Conservation (phyloP, 768 basidiomycete species). For the Crucibulum laeve region DNA sequence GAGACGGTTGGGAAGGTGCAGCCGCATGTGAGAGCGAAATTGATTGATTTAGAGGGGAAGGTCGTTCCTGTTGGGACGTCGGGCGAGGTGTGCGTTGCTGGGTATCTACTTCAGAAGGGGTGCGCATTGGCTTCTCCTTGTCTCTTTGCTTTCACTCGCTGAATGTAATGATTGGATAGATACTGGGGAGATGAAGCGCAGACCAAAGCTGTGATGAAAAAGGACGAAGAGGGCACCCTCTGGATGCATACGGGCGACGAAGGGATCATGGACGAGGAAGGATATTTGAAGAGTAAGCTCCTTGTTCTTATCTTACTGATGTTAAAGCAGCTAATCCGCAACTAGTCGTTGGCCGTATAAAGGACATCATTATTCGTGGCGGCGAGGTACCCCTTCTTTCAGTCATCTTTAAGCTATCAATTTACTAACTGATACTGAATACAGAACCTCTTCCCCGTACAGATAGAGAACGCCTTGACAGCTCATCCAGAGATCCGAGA, state of each 20-base stretch:
- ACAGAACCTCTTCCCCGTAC: slow-evolving; percentile 81
- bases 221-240: slow-evolving; percentile 46
- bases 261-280: slow-evolving; percentile 76
- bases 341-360: not conserved
- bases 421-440: not conserved
- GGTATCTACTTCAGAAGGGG: slow-evolving; percentile 82
- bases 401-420: not conserved
- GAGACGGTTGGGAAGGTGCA: slow-evolving; percentile 78
- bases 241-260: slow-evolving; percentile 90
- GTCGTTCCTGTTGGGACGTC: slow-evolving; percentile 69
- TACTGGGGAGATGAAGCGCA: slow-evolving; percentile 77
- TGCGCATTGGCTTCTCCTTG: slow-evolving; percentile 23
- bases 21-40: slow-evolving; percentile 75
- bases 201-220: slow-evolving; percentile 54
- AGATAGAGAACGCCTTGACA: slow-evolving; percentile 75
- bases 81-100: slow-evolving; percentile 71
- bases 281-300: slow-evolving; percentile 65
- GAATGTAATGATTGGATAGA: slow-evolving; percentile 25
- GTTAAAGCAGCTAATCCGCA: not conserved
- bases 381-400: slow-evolving; percentile 52
- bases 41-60: slow-evolving; percentile 55
- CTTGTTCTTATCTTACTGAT: not conserved
- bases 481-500: slow-evolving; percentile 56
- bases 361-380: slow-evolving; percentile 85
- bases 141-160: not conserved